Evolutionary conservation across 306 rosid genomes (phyloP), one percentile per base, ranked within the genome.

Genomic region (Dalbergia oliveri): DNA sequence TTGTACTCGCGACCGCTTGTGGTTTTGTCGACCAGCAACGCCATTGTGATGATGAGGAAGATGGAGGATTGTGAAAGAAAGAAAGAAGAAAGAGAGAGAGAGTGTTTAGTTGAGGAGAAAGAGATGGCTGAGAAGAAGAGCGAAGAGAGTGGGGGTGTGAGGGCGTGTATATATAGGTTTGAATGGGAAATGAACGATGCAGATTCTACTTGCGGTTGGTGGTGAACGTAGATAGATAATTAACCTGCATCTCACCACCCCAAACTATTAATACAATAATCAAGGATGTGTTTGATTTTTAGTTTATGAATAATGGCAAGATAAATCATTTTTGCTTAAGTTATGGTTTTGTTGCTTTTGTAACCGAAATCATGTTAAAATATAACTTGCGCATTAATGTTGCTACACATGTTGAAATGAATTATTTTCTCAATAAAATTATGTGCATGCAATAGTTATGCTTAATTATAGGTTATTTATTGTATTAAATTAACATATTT

Each of bases 1-100:
- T 95, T 95, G 92, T 93, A 95, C 64, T 93, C 99, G 0, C 99
- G 89, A 13, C 99, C 99, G 5, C 64, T 9, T 19, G 81, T 63
- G 77, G 94, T 93, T 77, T 91, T 95, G 84, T 95, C 98, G 0
- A 93, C 99, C 2, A 61, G 50, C 73, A 95, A 77, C 4, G 98
- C 82, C 99, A 94, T 69, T 8, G 11, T 16, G 23, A 9, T 49
- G 18, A 54, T 11, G 10, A 54, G 6, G 13, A 8, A n/a, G 26
- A 19, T 0, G 21, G 13, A 50, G 9, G 8, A 69, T 10, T 12
- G 74, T 41, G 33, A 64, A 6, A 0, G 3, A 10, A 21, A 3
- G n/a, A n/a, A n/a, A n/a, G n/a, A n/a, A n/a, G n/a, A n/a, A n/a
- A n/a, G n/a, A n/a, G 9, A 49, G 37, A 7, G 8, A 34, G 34